phyloP scores from a whole-genome alignment of 2,329 filamentous ascomycete species.

The Amylocarpus encephaloides region DNA sequence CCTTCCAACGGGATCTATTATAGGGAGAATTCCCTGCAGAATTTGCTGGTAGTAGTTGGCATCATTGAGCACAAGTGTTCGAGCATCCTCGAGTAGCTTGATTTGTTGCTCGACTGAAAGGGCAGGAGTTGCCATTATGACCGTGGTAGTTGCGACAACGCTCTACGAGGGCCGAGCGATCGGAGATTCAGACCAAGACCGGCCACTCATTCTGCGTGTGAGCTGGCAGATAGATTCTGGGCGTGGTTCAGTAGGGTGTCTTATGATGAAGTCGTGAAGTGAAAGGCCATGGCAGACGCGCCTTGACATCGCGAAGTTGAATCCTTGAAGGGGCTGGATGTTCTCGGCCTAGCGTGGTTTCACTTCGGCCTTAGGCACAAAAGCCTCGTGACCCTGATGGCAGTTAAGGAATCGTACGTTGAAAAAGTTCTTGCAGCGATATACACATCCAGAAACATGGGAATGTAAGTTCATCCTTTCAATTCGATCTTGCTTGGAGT shows the following conservation, averaged over 20 bases:
- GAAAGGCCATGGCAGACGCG: conserved; percentile 4
- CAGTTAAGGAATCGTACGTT: not conserved
- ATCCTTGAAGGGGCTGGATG: not conserved
- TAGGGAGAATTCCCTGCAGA: conserved; percentile 85
- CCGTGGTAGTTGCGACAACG: conserved; percentile 14
- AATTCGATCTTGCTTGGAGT: not conserved
- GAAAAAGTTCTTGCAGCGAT: not conserved
- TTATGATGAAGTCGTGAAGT: not conserved
- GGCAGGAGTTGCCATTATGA: conserved; percentile 44
- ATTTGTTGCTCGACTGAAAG: conserved; percentile 69
- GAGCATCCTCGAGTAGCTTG: conserved; percentile 81
- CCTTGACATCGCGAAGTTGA: conserved; percentile 1
- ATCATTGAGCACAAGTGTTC: conserved; percentile 82
- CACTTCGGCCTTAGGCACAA: not conserved
- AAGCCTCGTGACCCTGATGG: not conserved
- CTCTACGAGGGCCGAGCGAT: conserved; percentile 22
- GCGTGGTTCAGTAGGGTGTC: not conserved
- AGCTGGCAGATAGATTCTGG: conserved; percentile 2
- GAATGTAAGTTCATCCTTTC: conserved; percentile 20
- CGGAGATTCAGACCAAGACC: not conserved
- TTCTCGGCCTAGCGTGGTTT: conserved; percentile 1
- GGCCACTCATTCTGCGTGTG: conserved; percentile 15
- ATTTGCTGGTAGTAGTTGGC: conserved; percentile 86
- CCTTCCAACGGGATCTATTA: conserved; percentile 59
- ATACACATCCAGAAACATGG: conserved; percentile 21